phyloP scores from a whole-genome alignment of 179 eudicot species.

The Beta macrorhiza region DNA sequence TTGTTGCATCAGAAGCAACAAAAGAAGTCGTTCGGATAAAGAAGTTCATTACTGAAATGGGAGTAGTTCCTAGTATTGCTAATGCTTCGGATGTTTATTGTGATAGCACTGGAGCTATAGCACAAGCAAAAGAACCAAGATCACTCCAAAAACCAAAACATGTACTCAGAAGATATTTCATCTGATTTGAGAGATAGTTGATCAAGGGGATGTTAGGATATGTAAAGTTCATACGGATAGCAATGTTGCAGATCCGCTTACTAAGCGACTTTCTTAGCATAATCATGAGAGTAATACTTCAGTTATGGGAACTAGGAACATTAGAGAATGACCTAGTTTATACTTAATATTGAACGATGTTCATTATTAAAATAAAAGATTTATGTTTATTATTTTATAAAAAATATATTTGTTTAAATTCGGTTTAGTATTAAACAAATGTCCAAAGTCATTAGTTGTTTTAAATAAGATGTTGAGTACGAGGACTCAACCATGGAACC shows the following conservation, averaged over 20 bases:
- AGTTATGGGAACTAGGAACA: neutral
- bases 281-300: neutral
- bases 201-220: constrained; percentile 1
- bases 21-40: too few relatives aligned
- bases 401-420: neutral
- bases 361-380: neutral
- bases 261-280: neutral
- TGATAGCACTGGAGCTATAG: constrained; percentile 13
- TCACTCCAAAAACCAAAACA: constrained; percentile 15
- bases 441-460: neutral
- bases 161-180: neutral
- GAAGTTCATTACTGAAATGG: too few relatives aligned
- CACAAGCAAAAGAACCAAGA: constrained; percentile 21
- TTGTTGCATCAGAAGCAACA: too few relatives aligned
- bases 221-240: neutral
- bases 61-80: too few relatives aligned
- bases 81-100: neutral
- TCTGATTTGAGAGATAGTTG: constrained; percentile 17
- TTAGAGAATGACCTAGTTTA: neutral
- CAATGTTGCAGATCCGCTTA: constrained; percentile 10
- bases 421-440: neutral
- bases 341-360: neutral
- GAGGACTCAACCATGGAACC: neutral
- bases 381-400: neutral
- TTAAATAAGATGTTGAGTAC: neutral